A percentile compares a stretch with the other conserved stretches of the same genome.
Conservation (phyloP, 805 yeast genomes). For the Nakazawaea molendinolei region DNA sequence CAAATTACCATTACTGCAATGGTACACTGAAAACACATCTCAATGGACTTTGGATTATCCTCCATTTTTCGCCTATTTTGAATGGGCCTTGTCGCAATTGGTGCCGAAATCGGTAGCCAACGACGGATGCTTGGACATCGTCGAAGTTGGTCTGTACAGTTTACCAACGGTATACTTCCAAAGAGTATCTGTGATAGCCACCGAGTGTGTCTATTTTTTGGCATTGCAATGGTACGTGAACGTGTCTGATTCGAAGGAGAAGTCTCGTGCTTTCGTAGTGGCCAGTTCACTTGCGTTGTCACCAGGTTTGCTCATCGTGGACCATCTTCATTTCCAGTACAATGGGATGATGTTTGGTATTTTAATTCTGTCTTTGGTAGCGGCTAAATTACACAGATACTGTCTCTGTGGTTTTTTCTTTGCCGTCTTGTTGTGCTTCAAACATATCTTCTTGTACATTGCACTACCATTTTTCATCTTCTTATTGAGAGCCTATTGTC, state of each 20-base stretch:
- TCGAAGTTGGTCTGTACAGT: conserved; percentile 60
- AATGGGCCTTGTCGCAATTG: conserved; percentile 66
- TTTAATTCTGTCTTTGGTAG: conserved; percentile 63
- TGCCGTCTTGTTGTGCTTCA: conserved; percentile 78
- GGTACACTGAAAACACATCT: conserved; percentile 77
- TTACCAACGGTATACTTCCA: conserved; percentile 80
- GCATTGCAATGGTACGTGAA: conserved; percentile 69
- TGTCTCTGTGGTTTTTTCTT: conserved; percentile 64
- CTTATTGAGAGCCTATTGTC: conserved; percentile 65
- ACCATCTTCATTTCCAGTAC: conserved; percentile 95
- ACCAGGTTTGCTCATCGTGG: conserved; percentile 87
- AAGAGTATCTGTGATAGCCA: conserved; percentile 67
- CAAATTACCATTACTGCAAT: conserved; percentile 60
- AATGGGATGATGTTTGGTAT: conserved; percentile 91
- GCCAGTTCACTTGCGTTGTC: conserved; percentile 79
- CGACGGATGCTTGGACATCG: conserved; percentile 77
- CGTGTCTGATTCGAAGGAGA: conserved; percentile 31
- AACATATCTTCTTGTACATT: conserved; percentile 85
- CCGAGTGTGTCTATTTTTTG: conserved; percentile 65
- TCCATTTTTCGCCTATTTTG: conserved; percentile 95
- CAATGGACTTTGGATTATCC: conserved; percentile 98
- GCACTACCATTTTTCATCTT: conserved; percentile 92
- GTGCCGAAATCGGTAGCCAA: conserved; percentile 55
- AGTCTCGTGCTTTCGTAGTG: conserved; percentile 57
- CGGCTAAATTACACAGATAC: conserved; percentile 53